Evolutionary conservation across 2,329 filamentous ascomycete genomes (phyloP).

Genomic region (Ophiostoma novo-ulmi): DNA sequence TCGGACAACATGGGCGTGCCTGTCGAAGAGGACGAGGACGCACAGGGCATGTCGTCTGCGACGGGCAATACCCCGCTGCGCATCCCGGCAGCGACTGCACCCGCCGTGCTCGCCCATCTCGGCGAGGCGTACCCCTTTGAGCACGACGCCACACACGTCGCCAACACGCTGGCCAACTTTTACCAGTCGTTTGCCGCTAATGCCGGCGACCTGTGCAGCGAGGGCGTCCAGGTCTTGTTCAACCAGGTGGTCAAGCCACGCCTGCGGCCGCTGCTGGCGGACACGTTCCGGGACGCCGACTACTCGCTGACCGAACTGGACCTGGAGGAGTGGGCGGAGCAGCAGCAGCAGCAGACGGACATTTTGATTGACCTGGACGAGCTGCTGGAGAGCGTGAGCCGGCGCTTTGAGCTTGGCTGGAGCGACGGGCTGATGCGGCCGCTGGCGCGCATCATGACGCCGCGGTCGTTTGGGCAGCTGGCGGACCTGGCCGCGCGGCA

Average conservation of each 20-base stretch:
- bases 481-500: slow-evolving; percentile 61
- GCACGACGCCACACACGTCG: slow-evolving; percentile 66
- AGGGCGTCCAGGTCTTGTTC: slow-evolving; percentile 81
- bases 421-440: slow-evolving; percentile 76
- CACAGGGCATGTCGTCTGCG: slow-evolving; percentile 18
- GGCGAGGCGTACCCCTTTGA: slow-evolving; percentile 72
- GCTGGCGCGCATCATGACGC: slow-evolving; percentile 76
- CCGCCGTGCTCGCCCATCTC: slow-evolving; percentile 36
- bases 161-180: slow-evolving; percentile 62
- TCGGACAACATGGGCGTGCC: slow-evolving; percentile 54
- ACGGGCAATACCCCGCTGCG: slow-evolving; percentile 21
- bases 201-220: slow-evolving; percentile 72
- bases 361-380: slow-evolving; percentile 43
- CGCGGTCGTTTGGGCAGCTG: slow-evolving; percentile 68
- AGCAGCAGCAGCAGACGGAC: slow-evolving; percentile 33
- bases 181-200: slow-evolving; percentile 70
- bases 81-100: slow-evolving; percentile 36
- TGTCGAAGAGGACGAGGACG: slow-evolving; percentile 36
- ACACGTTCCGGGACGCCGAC: slow-evolving; percentile 87
- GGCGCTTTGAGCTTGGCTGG: slow-evolving; percentile 77
- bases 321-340: slow-evolving; percentile 50
- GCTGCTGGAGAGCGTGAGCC: slow-evolving; percentile 62
- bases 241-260: slow-evolving; percentile 81
- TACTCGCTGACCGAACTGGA: slow-evolving; percentile 67
- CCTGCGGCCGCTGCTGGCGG: slow-evolving; percentile 74